Percentiles rank a stretch among this genome's conserved stretches.
Conservation (phyloP, 164 flowering plant species). For the Magnolia sinica region DNA sequence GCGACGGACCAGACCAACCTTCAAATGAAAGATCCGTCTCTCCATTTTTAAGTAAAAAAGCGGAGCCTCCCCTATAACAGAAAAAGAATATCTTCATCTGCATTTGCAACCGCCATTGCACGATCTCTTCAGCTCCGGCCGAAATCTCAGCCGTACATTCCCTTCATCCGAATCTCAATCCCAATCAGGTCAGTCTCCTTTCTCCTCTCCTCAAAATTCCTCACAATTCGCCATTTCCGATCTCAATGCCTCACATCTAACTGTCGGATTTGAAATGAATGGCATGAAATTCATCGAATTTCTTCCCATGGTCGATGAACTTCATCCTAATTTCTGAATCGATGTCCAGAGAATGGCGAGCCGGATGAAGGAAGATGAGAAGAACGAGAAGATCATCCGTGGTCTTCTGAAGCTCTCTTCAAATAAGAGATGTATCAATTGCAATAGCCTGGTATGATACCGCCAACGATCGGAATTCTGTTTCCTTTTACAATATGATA, state of each 20-base stretch:
- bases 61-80: conserved; percentile 3
- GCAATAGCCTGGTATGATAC: conserved; percentile 76
- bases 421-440: conserved; percentile 83
- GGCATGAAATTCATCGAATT: not conserved
- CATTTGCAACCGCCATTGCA: not conserved
- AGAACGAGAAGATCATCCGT: conserved; percentile 79
- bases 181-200: conserved; percentile 4
- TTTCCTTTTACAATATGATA: not conserved
- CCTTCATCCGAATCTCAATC: not conserved
- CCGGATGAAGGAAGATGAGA: conserved; percentile 88
- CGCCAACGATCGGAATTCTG: conserved; percentile 5
- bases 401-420: conserved; percentile 72
- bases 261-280: not conserved
- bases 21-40: not conserved
- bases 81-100: not conserved
- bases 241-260: not conserved
- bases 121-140: not conserved
- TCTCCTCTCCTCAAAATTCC: not conserved
- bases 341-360: conserved; percentile 51
- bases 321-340: not conserved
- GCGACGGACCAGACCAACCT: too few species aligned
- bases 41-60: not conserved
- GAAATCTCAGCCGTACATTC: conserved; percentile 5
- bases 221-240: not conserved
- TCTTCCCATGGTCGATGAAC: not conserved